Evolutionary conservation across 78 protist genomes (phyloP), one percentile per base, ranked within the genome.

Genomic region (Isochrysis galbana): DNA sequence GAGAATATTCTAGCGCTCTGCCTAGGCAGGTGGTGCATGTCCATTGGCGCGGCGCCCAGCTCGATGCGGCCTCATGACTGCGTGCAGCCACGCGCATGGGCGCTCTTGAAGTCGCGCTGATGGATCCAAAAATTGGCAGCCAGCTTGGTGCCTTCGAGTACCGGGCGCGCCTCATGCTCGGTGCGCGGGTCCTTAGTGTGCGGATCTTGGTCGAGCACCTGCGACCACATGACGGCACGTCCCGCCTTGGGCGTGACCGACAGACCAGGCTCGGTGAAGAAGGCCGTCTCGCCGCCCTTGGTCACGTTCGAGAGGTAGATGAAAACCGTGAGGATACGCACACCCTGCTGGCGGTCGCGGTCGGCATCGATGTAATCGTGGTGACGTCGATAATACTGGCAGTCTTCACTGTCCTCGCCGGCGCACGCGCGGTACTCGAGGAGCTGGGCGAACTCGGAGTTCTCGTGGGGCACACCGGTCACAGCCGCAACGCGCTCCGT

Each of bases 111-210:
- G 82, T 72, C 82, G 82, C 11, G 36, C 82, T 72, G 82, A 41
- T 72, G 82, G 32, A 72, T 36, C 82, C 82, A 72, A 17, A 72
- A 72, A 41, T 72, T 72, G 42, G 86, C 86, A 19, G 29, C 78
- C 10, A 69, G 39, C 78, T 69, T 69, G 39, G 5, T 39, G 26
- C 38, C 78, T 19, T 32, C 11, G 38, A 19, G 11, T 1, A 69
- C 78, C 17, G 74, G 74, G 32, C 17, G 4, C 36, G 74, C 17
- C 36, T 11, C 36, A 11, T 11, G 74, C 38, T 26, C 38, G 32
- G 74, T 26, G 74, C 36, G 74, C 36, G 74, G 7, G 74, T 26
- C 36, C 4, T 11, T 23, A 10, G 32, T 11, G 32, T 23, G 3
- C 36, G 74, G 74, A 11, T 11, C 36, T 23, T 26, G 32, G 74